These are phyloP conservation scores for Akanthomyces uredinophilus DNA, from an alignment of 2,329 filamentous ascomycete genomes.

Conservation along the genomic window DNA sequence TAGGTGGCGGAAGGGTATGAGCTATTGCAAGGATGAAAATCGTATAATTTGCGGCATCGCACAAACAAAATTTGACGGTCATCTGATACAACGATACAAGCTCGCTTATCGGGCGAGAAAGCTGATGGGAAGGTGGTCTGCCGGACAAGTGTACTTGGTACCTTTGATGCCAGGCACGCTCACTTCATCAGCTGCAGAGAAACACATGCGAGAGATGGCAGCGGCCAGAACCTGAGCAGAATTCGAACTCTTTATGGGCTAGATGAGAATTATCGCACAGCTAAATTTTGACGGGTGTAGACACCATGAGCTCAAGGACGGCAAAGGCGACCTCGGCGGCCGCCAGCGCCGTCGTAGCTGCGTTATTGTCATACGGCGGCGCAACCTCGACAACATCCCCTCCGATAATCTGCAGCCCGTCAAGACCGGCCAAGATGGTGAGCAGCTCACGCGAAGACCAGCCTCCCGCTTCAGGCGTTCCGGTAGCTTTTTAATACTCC, in stretches of 20 bases:
- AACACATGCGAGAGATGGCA: background rate
- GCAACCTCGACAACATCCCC: conserved; percentile 83
- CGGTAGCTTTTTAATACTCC: conserved; percentile 52
- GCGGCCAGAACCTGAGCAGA: too few relatives aligned
- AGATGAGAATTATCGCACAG: background rate
- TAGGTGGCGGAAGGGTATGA: background rate
- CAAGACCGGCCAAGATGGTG: conserved; percentile 68
- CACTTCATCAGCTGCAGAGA: background rate
- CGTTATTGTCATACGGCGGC: conserved; percentile 72
- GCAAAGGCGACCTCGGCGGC: conserved; percentile 79
- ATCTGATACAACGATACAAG: too few relatives aligned
- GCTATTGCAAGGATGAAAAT: background rate
- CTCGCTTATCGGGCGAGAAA: background rate
- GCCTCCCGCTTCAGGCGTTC: conserved; percentile 78
- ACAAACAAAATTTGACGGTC: too few relatives aligned
- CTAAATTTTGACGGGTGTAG: conserved; percentile 16
- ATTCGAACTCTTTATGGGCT: too few relatives aligned
- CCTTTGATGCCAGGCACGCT: background rate
- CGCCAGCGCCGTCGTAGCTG: conserved; percentile 72
- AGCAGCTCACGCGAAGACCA: conserved; percentile 84
- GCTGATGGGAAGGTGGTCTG: background rate
- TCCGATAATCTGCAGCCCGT: conserved; percentile 73
- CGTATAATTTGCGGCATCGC: background rate
- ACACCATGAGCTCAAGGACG: conserved; percentile 45
- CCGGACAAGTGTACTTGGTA: background rate